phyloP scores from a whole-genome alignment of 805 yeast genomes.

The Blastobotrys parvus region DNA sequence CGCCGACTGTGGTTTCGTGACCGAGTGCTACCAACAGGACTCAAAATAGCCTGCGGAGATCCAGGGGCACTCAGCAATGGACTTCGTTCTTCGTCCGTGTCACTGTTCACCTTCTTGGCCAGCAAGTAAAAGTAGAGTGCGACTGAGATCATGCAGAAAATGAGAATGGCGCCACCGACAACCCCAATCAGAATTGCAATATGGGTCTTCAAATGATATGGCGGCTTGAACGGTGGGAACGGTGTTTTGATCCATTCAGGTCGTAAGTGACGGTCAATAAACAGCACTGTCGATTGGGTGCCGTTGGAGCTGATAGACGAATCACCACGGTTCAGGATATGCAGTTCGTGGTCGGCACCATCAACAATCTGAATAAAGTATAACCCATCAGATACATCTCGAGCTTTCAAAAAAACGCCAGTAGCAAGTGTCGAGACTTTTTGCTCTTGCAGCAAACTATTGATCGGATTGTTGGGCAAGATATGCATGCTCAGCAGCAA shows the following conservation, averaged over 20 bases:
- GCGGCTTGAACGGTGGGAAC: conserved; percentile 19
- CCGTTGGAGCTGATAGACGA: conserved; percentile 18
- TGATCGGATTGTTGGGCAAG: conserved; percentile 46
- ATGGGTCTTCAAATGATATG: conserved; percentile 23
- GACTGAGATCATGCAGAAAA: conserved; percentile 10
- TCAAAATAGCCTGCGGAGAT: no score
- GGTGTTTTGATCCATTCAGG: conserved; percentile 27
- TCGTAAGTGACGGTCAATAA: conserved; percentile 25
- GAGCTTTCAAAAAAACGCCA: conserved; percentile 12
- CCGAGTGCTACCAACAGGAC: no score
- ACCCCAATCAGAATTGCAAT: conserved; percentile 26
- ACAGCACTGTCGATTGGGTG: conserved; percentile 24
- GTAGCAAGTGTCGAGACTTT: conserved; percentile 19
- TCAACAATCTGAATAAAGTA: conserved; percentile 19
- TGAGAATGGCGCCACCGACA: conserved; percentile 20
- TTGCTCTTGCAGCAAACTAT: conserved; percentile 15
- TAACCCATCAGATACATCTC: conserved; percentile 19
- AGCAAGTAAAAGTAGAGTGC: conserved; percentile 6
- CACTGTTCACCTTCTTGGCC: background rate
- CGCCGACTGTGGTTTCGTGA: no score
- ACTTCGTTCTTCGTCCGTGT: background rate
- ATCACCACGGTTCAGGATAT: conserved; percentile 20
- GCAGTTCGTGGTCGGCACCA: conserved; percentile 17
- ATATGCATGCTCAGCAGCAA: conserved; percentile 61
- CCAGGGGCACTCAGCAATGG: background rate